These are phyloP conservation scores for Solanum sparsipilum DNA, from an alignment of 257 asterid genomes.

Conservation along the genomic window DNA sequence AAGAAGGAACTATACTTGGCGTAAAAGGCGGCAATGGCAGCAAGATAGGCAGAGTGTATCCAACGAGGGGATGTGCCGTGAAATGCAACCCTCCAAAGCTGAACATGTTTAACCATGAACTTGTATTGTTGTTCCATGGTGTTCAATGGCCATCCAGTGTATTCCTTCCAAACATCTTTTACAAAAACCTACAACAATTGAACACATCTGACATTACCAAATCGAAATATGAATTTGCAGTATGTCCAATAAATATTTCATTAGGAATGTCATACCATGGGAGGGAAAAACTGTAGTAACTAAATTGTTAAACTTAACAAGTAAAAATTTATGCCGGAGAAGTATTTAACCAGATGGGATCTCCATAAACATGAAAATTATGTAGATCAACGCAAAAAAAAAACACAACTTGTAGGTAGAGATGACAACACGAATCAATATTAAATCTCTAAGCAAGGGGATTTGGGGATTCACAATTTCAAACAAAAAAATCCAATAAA, in stretches of 20 bases:
- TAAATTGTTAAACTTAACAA: neutral
- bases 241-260: neutral
- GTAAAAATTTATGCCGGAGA: neutral
- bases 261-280: neutral
- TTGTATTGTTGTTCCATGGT: slow-evolving; percentile 90
- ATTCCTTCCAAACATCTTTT: slow-evolving; percentile 97
- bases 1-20: slow-evolving; percentile 54
- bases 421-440: neutral
- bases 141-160: slow-evolving; percentile 92
- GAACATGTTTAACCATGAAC: slow-evolving; percentile 95
- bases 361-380: neutral
- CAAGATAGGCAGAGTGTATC: slow-evolving; percentile 81
- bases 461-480: neutral
- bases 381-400: neutral
- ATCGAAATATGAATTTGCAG: neutral
- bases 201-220: neutral
- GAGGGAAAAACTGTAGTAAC: neutral
- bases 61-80: slow-evolving; percentile 92
- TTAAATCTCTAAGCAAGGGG: neutral
- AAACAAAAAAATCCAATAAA: neutral
- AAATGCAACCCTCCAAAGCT: slow-evolving; percentile 89
- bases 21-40: slow-evolving; percentile 91
- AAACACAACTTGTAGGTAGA: neutral
- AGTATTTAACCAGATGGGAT: neutral
- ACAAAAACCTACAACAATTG: slow-evolving; percentile 41